phyloP scores from a whole-genome alignment of 78 protist genomes.

The Dictyostelium purpureum region DNA sequence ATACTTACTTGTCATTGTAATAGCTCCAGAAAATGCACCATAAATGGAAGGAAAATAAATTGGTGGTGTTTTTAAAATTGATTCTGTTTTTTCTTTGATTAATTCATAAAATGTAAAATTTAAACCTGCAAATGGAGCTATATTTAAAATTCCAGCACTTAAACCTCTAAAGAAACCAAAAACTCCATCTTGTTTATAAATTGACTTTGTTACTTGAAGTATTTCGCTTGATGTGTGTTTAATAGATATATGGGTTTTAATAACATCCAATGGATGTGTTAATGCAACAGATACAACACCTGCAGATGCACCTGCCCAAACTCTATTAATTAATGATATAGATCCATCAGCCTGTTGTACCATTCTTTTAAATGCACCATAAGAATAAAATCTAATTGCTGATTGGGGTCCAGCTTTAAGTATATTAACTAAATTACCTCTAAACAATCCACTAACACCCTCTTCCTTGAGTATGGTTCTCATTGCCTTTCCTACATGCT shows the following conservation, averaged over 20 bases:
- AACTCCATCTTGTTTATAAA: not conserved
- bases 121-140: conserved; percentile 67
- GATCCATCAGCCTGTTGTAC: not conserved
- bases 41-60: conserved; percentile 35
- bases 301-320: conserved; percentile 77
- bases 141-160: conserved; percentile 42
- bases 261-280: conserved; percentile 57
- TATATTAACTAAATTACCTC: conserved; percentile 39
- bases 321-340: not conserved
- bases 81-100: not conserved
- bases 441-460: conserved; percentile 47
- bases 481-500: conserved; percentile 13
- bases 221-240: not conserved
- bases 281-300: conserved; percentile 50
- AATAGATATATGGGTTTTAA: conserved; percentile 25
- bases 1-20: conserved; percentile 52
- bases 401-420: conserved; percentile 68
- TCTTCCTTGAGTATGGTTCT: conserved; percentile 34
- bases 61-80: conserved; percentile 10
- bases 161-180: conserved; percentile 45
- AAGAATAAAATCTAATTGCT: conserved; percentile 55
- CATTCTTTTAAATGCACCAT: conserved; percentile 45
- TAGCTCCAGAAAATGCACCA: conserved; percentile 62
- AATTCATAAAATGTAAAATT: conserved; percentile 59
- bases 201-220: not conserved